Base-by-base conservation (phyloP, 768 basidiomycete species). In the Leucocoprinus birnbaumii region DNA sequence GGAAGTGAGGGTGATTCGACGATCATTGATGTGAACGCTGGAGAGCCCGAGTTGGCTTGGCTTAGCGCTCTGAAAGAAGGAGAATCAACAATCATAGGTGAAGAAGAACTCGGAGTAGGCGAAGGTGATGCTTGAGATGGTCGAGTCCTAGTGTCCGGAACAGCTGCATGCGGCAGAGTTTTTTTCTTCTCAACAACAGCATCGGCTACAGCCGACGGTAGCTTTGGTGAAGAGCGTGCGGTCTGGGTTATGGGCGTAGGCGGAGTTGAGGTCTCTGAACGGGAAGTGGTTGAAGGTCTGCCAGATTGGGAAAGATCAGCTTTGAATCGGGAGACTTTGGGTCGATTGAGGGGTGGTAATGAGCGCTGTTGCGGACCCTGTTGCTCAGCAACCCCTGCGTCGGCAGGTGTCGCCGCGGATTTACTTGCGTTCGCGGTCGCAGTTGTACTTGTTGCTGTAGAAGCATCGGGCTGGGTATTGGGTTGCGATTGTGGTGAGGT, bases 301-400 rank as follows among this genome's bases (percentile, higher is more conserved):
- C 70, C 71, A 24, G 64, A 66, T 25, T 66, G 63, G 13, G 68
- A 55, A 57, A 73, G 71, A 40, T 73, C 67, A n/a, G 71, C 65
- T 65, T 78, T 80, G 68, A 85, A 83, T 63, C 72, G 79, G 7
- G 80, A 83, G 3, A 66, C 63, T 55, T 77, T 78, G 35, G 69
- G 66, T 48, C 65, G 73, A 48, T 63, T 68, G 56, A 66, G 71
- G 50, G 63, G 72, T 50, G 65, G 68, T 58, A 63, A 54, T 25
- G 25, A 14, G 46, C 21, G 50, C 16, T 45, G 53, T 41, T 46
- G 43, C 25, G 19, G 48, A 14, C 22, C 19, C 9, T 44, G 31
- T 37, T 46, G 3, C 18, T 41, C 38, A 19, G 42, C 43, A 50
- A n/a, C 26, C n/a, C n/a, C n/a, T 34, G 31, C 37, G 42, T 25